A percentile compares a stretch with the other conserved stretches of the same genome.
Evolutionary conservation across 2,329 filamentous ascomycete species (phyloP).

Genomic region (Orbilia brochopaga): DNA sequence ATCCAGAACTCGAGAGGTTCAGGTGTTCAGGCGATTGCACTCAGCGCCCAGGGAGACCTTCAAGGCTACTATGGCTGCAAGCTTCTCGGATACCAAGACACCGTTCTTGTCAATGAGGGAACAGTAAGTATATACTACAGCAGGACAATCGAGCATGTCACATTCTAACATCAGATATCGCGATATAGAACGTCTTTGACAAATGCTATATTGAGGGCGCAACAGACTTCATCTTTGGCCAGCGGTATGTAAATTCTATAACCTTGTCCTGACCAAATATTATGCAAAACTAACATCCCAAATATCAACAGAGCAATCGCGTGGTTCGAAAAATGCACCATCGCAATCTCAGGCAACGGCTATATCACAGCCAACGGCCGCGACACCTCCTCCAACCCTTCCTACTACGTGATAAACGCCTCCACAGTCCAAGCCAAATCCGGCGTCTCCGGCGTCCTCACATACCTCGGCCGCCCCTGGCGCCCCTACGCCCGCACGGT

Average conservation of each 20-base stretch:
- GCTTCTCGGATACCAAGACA: slow-evolving; percentile 67
- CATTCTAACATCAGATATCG: neutral
- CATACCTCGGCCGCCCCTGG: slow-evolving; percentile 65
- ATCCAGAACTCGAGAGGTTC: slow-evolving; percentile 60
- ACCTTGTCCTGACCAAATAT: neutral
- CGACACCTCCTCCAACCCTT: slow-evolving; percentile 57
- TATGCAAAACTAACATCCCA: slow-evolving; percentile 5
- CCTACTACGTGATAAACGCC: slow-evolving; percentile 66
- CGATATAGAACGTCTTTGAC: slow-evolving; percentile 63
- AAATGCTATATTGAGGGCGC: slow-evolving; percentile 66
- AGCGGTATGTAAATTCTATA: slow-evolving; percentile 54
- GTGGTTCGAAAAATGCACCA: slow-evolving; percentile 64
- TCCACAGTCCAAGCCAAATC: slow-evolving; percentile 60
- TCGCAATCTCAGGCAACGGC: slow-evolving; percentile 61
- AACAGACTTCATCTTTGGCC: slow-evolving; percentile 68
- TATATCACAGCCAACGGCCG: slow-evolving; percentile 62
- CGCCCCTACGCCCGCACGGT: slow-evolving; percentile 62
- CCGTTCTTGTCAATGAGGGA: slow-evolving; percentile 62
- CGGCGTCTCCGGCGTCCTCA: slow-evolving; percentile 57
- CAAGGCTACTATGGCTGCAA: slow-evolving; percentile 67
- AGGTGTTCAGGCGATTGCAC: slow-evolving; percentile 64
- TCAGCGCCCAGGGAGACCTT: slow-evolving; percentile 62
- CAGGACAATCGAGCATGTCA: neutral
- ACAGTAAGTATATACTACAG: slow-evolving; percentile 10
- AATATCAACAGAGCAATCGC: slow-evolving; percentile 58